Evolutionary conservation across 2,329 filamentous ascomycete species (phyloP), one percentile per base, ranked within the genome.

Genomic region (Neocucurbitaria cava): DNA sequence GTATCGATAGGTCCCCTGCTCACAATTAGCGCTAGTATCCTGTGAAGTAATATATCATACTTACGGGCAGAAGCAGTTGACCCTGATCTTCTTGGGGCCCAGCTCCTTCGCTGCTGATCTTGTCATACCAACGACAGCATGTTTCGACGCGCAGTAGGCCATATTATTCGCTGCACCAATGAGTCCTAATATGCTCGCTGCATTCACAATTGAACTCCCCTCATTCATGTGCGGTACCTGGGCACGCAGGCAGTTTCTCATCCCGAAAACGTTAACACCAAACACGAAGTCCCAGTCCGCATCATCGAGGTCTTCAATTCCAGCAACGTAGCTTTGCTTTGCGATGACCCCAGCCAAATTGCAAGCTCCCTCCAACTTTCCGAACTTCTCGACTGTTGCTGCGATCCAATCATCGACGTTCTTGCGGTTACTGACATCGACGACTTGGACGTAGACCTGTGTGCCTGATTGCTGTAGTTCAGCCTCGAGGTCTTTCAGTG

Each of bases 321-420:
- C 41, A 0, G 51, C 59, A 5, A 66, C 52, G 23, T 65, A 68
- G 52, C 61, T 60, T 17, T 66, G 62, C 15, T 56, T 61, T 1
- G 74, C 73, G 28, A 76, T 70, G 9, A 76, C 65, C 1, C 76
- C 76, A 0, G 85, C 85, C 8, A 83, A 77, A 49, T 87, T 72
- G 2, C 65, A 66, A 13, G 65, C 68, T 21, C 70, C 69, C 35
- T 72, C 70, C 0, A 73, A 77, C 46, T 78, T 78, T 4, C 83
- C 84, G 47, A 82, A 82, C 28, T 75, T 75, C n/a, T 74, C 61
- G n/a, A 85, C 62, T 5, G 70, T 72, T 1, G 54, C 42, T 10
- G 79, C 77, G 43, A 84, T 78, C 83, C 83, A 85, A 18, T 64
- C 63, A 26, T 86, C 81, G 9, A 85, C 83, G 24, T 83, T 49